These are phyloP conservation scores for Mortierella sp. DNA, from an alignment of 371 early-diverging fungal species.

Conservation along the genomic window DNA sequence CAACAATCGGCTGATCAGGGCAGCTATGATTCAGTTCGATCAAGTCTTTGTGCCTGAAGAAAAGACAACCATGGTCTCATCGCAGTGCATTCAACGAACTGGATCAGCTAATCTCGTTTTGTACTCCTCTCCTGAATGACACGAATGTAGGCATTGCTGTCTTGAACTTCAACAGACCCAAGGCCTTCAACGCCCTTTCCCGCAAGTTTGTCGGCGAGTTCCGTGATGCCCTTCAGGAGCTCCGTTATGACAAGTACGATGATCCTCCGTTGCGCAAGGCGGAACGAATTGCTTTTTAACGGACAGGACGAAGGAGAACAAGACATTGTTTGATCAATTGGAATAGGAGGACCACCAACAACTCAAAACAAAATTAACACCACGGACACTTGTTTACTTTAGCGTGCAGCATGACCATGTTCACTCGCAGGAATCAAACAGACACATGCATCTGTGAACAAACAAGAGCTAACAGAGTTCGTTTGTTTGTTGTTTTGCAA, in stretches of 20 bases:
- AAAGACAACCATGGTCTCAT: too few relatives aligned
- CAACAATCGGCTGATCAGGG: too few relatives aligned
- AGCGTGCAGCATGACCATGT: constrained; percentile 1
- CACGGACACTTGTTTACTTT: constrained; percentile 33
- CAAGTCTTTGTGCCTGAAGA: too few relatives aligned
- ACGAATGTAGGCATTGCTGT: constrained; percentile 79
- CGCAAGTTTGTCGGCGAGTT: constrained; percentile 82
- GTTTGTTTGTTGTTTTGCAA: neutral
- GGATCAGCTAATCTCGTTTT: neutral
- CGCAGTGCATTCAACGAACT: too few relatives aligned
- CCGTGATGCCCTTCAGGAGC: constrained; percentile 71
- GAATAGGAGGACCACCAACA: neutral
- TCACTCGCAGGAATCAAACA: neutral
- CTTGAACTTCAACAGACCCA: constrained; percentile 88
- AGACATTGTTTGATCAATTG: neutral
- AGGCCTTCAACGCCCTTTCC: constrained; percentile 92
- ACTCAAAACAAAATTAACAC: too few relatives aligned
- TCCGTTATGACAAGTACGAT: constrained; percentile 70
- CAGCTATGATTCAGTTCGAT: too few relatives aligned
- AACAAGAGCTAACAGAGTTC: neutral
- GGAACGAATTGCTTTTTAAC: too few relatives aligned
- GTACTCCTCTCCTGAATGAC: neutral
- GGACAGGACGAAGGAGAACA: neutral
- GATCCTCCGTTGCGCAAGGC: too few relatives aligned
- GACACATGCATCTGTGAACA: neutral